A percentile compares a stretch with the other conserved stretches of the same genome.
Evolutionary conservation across 2,329 filamentous ascomycete species (phyloP).

Genomic region (Domatiomyces globalis): DNA sequence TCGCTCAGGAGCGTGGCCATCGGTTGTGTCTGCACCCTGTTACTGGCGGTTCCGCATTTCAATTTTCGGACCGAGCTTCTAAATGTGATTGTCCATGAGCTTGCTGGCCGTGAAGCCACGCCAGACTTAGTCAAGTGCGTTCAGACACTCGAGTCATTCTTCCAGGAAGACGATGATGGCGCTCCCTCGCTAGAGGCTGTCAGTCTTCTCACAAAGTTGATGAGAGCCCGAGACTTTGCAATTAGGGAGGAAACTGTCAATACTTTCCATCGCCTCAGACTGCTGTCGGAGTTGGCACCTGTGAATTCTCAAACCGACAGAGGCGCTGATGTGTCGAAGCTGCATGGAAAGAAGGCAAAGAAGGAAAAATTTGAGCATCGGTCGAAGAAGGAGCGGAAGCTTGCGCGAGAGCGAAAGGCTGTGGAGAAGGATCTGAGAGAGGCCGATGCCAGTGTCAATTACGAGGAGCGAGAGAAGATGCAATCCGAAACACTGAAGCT

Average conservation of each 20-base stretch:
- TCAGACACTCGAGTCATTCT: slow-evolving; percentile 65
- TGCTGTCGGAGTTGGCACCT: slow-evolving; percentile 68
- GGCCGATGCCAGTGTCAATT: slow-evolving; percentile 77
- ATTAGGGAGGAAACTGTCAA: slow-evolving; percentile 79
- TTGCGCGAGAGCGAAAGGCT: slow-evolving; percentile 68
- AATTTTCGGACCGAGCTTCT: slow-evolving; percentile 84
- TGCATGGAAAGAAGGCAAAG: slow-evolving; percentile 41
- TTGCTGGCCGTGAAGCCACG: slow-evolving; percentile 59
- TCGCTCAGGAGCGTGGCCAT: slow-evolving; percentile 61
- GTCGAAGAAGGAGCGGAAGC: slow-evolving; percentile 75
- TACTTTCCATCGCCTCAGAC: slow-evolving; percentile 74
- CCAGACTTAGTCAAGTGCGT: slow-evolving; percentile 64
- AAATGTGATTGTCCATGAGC: slow-evolving; percentile 70
- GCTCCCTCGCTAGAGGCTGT: slow-evolving; percentile 77
- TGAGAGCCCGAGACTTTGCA: slow-evolving; percentile 71
- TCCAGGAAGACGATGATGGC: slow-evolving; percentile 78
- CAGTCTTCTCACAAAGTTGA: slow-evolving; percentile 78
- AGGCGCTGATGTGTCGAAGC: slow-evolving; percentile 31
- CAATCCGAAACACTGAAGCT: slow-evolving; percentile 92
- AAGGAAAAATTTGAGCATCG: slow-evolving; percentile 73
- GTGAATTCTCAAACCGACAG: slow-evolving; percentile 56
- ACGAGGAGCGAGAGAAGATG: slow-evolving; percentile 86
- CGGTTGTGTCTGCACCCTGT: slow-evolving; percentile 67
- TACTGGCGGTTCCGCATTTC: slow-evolving; percentile 82
- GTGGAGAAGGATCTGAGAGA: slow-evolving; percentile 88